phyloP scores from a whole-genome alignment of 2,329 filamentous ascomycete genomes.

The Hypoxylon sp. region DNA sequence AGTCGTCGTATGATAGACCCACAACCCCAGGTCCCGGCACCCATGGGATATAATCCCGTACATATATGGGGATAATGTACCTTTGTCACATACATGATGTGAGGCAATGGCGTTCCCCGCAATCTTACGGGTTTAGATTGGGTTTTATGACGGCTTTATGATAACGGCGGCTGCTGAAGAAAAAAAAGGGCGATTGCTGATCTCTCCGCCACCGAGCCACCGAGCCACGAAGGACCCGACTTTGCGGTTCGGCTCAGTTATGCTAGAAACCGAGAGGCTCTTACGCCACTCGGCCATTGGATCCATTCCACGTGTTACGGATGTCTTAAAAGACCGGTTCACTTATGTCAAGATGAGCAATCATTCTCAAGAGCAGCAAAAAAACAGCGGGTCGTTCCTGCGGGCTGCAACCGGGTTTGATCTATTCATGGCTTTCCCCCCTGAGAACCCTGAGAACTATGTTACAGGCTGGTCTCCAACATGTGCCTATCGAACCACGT shows the following conservation, averaged over 20 bases:
- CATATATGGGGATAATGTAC: constrained; percentile 25
- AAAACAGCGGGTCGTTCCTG: constrained; percentile 23
- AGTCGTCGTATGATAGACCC: constrained; percentile 43
- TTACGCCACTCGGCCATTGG: constrained; percentile 30
- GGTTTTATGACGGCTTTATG: too few relatives aligned
- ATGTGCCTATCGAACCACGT: constrained; percentile 24
- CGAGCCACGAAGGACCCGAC: constrained; percentile 30
- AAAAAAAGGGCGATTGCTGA: constrained; percentile 23
- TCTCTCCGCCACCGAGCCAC: constrained; percentile 26
- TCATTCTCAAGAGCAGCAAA: constrained; percentile 17
- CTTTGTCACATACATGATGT: constrained; percentile 41
- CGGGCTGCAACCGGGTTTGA: constrained; percentile 20
- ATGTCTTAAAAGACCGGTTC: constrained; percentile 5
- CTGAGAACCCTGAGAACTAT: constrained; percentile 25
- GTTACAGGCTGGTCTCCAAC: constrained; percentile 17
- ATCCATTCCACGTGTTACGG: constrained; percentile 25
- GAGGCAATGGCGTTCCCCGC: constrained; percentile 41
- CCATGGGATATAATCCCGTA: constrained; percentile 22
- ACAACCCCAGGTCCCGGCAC: constrained; percentile 26
- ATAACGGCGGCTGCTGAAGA: constrained; percentile 28
- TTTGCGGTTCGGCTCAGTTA: constrained; percentile 37
- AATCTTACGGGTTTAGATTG: constrained; percentile 12
- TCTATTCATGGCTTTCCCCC: constrained; percentile 27
- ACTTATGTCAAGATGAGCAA: constrained; percentile 29
- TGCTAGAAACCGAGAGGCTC: constrained; percentile 21